A percentile compares a stretch with the other conserved stretches of the same genome.
Conservation (phyloP, 768 basidiomycete species). For the Exsudoporus frostii region DNA sequence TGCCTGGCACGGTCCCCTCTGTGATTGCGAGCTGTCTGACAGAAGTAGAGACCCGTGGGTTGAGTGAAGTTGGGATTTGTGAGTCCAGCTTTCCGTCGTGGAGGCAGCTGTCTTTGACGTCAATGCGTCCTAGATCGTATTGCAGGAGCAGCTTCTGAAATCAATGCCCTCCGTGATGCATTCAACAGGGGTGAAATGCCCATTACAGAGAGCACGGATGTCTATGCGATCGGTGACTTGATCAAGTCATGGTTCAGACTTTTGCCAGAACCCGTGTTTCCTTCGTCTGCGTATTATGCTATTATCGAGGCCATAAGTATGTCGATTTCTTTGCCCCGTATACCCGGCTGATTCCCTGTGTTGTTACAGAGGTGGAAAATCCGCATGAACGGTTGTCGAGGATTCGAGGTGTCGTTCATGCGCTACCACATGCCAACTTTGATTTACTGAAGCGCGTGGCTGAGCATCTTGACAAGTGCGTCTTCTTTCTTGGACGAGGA, state of each 20-base stretch:
- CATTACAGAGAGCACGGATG: slow-evolving; percentile 58
- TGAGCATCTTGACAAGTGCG: slow-evolving; percentile 78
- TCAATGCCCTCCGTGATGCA: slow-evolving; percentile 65
- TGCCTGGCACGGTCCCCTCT: slow-evolving; percentile 58
- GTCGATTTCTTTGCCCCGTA: slow-evolving; percentile 17
- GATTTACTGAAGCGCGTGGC: slow-evolving; percentile 74
- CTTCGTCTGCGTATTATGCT: slow-evolving; percentile 60
- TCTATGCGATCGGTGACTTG: slow-evolving; percentile 79
- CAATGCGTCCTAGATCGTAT: slow-evolving; percentile 60
- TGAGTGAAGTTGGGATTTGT: slow-evolving; percentile 85
- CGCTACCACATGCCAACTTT: slow-evolving; percentile 70
- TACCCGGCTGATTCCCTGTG: slow-evolving; percentile 2
- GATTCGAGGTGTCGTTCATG: slow-evolving; percentile 66
- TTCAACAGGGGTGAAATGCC: slow-evolving; percentile 74
- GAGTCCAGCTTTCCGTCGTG: slow-evolving; percentile 28
- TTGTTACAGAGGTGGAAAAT: slow-evolving; percentile 58
- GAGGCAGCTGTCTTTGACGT: background rate
- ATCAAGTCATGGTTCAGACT: slow-evolving; percentile 86
- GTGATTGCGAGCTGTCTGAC: slow-evolving; percentile 62
- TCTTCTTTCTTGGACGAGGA: slow-evolving; percentile 3
- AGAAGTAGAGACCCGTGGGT: slow-evolving; percentile 72
- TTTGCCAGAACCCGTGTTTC: slow-evolving; percentile 78
- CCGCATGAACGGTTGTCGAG: slow-evolving; percentile 61
- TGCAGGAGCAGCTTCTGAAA: slow-evolving; percentile 70
- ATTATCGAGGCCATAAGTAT: slow-evolving; percentile 72